These are phyloP conservation scores for Saturnispora besseyi DNA, from an alignment of 805 yeast species.

Conservation along the genomic window DNA sequence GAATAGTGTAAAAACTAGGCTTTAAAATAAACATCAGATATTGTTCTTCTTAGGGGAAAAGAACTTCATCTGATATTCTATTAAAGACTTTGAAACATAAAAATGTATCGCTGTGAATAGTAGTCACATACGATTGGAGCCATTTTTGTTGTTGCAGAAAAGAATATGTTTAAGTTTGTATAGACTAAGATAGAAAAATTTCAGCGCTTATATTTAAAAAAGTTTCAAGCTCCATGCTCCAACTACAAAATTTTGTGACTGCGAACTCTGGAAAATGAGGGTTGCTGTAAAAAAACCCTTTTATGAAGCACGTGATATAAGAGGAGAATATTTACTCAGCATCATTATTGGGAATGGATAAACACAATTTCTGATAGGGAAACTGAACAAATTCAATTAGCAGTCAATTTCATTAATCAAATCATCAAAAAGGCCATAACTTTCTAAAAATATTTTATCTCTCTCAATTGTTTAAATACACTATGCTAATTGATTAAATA, in stretches of 20 bases:
- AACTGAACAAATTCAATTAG: slow-evolving; percentile 43
- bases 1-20: slow-evolving; percentile 20
- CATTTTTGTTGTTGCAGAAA: slow-evolving; percentile 16
- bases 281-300: too few species aligned
- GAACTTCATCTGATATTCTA: slow-evolving; percentile 20
- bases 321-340: too few species aligned
- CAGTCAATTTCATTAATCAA: slow-evolving; percentile 43
- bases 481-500: background rate
- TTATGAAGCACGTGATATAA: too few species aligned
- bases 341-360: slow-evolving; percentile 46
- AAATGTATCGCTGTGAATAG: background rate
- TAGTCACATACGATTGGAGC: slow-evolving; percentile 30
- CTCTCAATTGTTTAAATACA: background rate
- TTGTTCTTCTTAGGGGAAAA: background rate
- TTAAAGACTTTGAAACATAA: slow-evolving; percentile 11
- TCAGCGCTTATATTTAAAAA: too few species aligned
- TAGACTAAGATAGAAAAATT: background rate
- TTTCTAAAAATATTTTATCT: slow-evolving; percentile 20
- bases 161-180: background rate
- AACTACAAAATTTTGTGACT: too few species aligned
- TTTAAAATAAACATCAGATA: slow-evolving; percentile 18
- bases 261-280: too few species aligned
- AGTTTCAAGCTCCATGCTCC: too few species aligned
- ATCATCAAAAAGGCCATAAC: slow-evolving; percentile 53
- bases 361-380: slow-evolving; percentile 42